Evolutionary conservation across 371 early-diverging fungal genomes (phyloP), one percentile per base, ranked within the genome.

Genomic region (Mortierella sp.): DNA sequence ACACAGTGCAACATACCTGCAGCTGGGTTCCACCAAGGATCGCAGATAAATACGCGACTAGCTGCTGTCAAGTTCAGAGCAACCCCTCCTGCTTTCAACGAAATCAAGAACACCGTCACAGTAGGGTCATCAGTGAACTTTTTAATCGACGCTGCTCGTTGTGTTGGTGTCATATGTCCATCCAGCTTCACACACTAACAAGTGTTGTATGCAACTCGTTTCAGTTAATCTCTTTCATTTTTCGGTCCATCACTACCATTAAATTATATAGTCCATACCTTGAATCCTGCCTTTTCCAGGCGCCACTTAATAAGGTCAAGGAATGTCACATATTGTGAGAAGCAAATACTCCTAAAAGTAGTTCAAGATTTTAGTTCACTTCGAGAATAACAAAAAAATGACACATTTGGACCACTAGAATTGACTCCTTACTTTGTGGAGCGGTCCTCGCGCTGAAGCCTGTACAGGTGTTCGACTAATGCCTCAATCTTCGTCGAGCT

Each of bases 1-100:
- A 32, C 47, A n/a, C 13, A 40, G 21, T 6, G 57, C 9, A 57
- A 70, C 71, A 47, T 15, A 55, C 55, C 55, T 38, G 82, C 84
- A 0, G 84, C 84, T 5, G 97, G 97, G 80, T 99, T 98, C 97
- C 97, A 99, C 97, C 98, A 96, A 32, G 93, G 92, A 84, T 96
- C 95, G 62, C 90, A 91, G 53, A 96, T 87, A 79, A 97, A 97
- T 4, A 98, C 97, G 22, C 93, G 88, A 73, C 94, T 94, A 1
- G 99, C 99, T 72, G 97, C 97, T 1, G 97, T 97, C 58, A 99
- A 85, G 78, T 99, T 99, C 50, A 99, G 86, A 0, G 98, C 99
- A 8, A 98, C 95, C 59, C 98, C 98, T 38, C 98, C 99, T n/a
- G 98, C 98, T 74, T 95, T 95, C 15, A 98, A 83, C 65, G 94